Evolutionary conservation across 495 filamentous ascomycete genomes (phyloP).

Genomic region (Ascodesmis nigricans): DNA sequence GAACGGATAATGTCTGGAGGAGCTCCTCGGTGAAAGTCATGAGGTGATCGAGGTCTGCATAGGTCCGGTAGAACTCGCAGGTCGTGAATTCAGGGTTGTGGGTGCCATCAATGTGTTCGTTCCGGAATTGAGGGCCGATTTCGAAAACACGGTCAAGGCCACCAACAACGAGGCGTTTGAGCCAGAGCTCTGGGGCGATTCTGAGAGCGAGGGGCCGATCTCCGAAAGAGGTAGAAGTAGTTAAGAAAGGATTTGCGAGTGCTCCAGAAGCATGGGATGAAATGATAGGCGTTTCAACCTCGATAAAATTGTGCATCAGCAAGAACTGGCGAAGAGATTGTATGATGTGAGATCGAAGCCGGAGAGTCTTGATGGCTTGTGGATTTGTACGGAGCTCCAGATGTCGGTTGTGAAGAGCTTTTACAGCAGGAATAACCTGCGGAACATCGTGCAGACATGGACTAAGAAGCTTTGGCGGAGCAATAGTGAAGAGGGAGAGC

Average conservation of each 20-base stretch:
- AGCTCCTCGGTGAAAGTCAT: slow-evolving; percentile 51
- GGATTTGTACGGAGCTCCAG: slow-evolving; percentile 60
- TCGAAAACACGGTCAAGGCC: slow-evolving; percentile 83
- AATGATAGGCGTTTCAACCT: slow-evolving; percentile 79
- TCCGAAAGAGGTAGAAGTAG: slow-evolving; percentile 44
- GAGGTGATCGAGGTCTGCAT: slow-evolving; percentile 53
- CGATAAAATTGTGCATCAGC: slow-evolving; percentile 44
- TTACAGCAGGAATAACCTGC: slow-evolving; percentile 25
- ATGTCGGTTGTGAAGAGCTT: slow-evolving; percentile 44
- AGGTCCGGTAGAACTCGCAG: slow-evolving; percentile 88
- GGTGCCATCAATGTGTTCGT: slow-evolving; percentile 80
- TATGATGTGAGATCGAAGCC: slow-evolving; percentile 50
- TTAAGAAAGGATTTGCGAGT: slow-evolving; percentile 64
- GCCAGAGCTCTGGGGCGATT: slow-evolving; percentile 85
- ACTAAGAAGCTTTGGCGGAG: slow-evolving; percentile 46
- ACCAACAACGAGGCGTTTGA: slow-evolving; percentile 78
- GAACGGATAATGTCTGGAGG: slow-evolving; percentile 34
- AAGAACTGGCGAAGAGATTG: slow-evolving; percentile 55
- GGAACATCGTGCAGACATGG: slow-evolving; percentile 61
- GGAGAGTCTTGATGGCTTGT: slow-evolving; percentile 40
- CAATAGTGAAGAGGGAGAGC: slow-evolving; percentile 45
- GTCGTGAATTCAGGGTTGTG: slow-evolving; percentile 96
- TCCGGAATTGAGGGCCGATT: slow-evolving; percentile 80
- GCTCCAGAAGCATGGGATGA: slow-evolving; percentile 58
- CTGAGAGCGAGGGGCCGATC: slow-evolving; percentile 47